These are phyloP conservation scores for Theobroma grandiflorum DNA, from an alignment of 441 rosid species.

Conservation along the genomic window DNA sequence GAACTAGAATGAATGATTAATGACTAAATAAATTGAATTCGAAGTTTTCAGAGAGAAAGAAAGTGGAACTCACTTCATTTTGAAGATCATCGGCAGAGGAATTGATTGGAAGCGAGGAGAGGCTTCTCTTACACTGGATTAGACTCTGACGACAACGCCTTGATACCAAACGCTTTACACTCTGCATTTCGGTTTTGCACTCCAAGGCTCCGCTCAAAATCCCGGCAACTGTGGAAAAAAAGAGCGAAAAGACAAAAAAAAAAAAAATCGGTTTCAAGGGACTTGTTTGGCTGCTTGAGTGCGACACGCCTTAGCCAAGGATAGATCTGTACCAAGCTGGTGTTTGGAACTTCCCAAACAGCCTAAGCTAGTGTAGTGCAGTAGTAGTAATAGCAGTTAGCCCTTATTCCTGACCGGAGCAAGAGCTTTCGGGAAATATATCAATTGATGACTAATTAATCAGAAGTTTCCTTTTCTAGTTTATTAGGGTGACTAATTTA, in stretches of 20 bases:
- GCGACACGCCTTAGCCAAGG: neutral
- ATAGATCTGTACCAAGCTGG: constrained; percentile 35
- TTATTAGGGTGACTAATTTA: no score
- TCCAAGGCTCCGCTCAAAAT: constrained; percentile 32
- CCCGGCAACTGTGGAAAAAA: constrained; percentile 22
- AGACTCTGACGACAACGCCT: constrained; percentile 38
- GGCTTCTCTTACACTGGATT: constrained; percentile 35
- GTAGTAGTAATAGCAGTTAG: no score
- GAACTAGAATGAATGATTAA: no score
- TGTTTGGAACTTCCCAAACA: constrained; percentile 24
- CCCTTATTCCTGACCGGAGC: no score
- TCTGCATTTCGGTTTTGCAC: constrained; percentile 40
- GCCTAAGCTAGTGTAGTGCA: no score
- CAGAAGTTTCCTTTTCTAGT: no score
- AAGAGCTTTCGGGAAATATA: no score
- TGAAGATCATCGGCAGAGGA: constrained; percentile 51
- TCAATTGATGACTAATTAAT: no score
- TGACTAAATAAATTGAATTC: neutral
- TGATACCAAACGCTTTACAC: constrained; percentile 36
- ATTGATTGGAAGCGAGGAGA: constrained; percentile 50
- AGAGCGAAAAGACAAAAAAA: constrained; percentile 29
- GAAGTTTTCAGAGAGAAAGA: neutral
- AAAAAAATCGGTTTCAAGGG: constrained; percentile 24
- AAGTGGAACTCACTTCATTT: constrained; percentile 48
- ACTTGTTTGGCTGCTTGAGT: neutral